Evolutionary conservation across 257 asterid species (phyloP).

Genomic region (Solanum gracilifrons): DNA sequence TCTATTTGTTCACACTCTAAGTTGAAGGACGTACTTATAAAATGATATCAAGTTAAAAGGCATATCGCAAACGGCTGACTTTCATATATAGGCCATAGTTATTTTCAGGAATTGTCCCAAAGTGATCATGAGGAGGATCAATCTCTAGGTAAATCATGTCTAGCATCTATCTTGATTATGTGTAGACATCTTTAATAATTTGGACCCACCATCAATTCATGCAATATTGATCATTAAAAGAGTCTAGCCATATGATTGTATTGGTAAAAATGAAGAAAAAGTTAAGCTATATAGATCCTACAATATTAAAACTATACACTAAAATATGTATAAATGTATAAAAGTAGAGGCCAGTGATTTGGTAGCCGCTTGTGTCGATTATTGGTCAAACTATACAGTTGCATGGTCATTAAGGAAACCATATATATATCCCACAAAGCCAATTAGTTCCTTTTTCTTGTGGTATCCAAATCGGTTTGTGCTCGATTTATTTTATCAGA

Average conservation of each 20-base stretch:
- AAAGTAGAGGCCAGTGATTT: background rate
- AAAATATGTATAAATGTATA: background rate
- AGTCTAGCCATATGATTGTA: background rate
- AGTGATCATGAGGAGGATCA: background rate
- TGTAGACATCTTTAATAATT: background rate
- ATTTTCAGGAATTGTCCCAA: background rate
- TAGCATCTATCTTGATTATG: background rate
- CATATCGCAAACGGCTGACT: accelerated
- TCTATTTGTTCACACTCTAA: accelerated
- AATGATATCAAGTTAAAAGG: too few species aligned
- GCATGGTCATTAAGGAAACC: background rate
- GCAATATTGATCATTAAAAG: background rate
- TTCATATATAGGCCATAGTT: background rate
- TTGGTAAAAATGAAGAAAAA: background rate
- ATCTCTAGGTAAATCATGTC: background rate
- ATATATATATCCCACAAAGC: background rate
- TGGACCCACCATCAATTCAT: background rate
- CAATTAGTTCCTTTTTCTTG: background rate
- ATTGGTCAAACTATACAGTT: background rate
- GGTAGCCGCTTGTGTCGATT: background rate
- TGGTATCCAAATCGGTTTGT: background rate
- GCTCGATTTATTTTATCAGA: background rate
- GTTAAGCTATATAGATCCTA: background rate
- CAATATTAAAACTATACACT: background rate
- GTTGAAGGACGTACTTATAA: too few species aligned